Percentiles rank a stretch among this genome's conserved stretches.
These are phyloP conservation scores for Dalechampia spathulata DNA, from an alignment of 441 rosid genomes.

Conservation along the genomic window DNA sequence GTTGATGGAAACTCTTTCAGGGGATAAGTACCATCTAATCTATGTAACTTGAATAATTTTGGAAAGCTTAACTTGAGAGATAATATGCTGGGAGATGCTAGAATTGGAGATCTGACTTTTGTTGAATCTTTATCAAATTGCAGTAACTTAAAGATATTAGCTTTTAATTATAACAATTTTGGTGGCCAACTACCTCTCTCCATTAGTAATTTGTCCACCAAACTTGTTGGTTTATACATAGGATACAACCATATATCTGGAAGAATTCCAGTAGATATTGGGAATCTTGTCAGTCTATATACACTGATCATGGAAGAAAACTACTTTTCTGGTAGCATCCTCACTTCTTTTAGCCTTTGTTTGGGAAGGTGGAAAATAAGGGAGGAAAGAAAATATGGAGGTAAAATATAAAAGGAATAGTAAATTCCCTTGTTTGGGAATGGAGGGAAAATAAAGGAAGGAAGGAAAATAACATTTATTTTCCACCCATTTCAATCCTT, in stretches of 20 bases:
- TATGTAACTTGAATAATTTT: neutral
- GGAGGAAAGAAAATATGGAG: too few relatives aligned
- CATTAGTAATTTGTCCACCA: neutral
- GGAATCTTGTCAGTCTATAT: neutral
- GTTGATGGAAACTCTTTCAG: neutral
- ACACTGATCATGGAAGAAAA: neutral
- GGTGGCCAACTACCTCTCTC: neutral
- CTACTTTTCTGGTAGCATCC: neutral
- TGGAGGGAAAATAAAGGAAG: too few relatives aligned
- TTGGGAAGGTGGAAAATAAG: too few relatives aligned
- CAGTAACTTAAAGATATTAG: neutral
- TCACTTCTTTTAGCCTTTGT: constrained; percentile 1
- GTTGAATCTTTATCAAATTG: constrained; percentile 4
- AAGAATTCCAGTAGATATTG: neutral
- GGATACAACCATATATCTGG: neutral
- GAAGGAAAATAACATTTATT: too few relatives aligned
- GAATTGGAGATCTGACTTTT: neutral
- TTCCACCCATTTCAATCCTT: too few relatives aligned
- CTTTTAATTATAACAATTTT: neutral
- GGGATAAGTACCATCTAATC: neutral
- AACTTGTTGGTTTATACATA: rapidly evolving
- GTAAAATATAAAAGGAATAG: too few relatives aligned
- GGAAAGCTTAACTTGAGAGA: neutral
- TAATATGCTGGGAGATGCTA: neutral
- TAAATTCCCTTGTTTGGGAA: too few relatives aligned